Evolutionary conservation across 176 grass and related monocot genomes (phyloP).

Genomic region (Oryza meridionalis): DNA sequence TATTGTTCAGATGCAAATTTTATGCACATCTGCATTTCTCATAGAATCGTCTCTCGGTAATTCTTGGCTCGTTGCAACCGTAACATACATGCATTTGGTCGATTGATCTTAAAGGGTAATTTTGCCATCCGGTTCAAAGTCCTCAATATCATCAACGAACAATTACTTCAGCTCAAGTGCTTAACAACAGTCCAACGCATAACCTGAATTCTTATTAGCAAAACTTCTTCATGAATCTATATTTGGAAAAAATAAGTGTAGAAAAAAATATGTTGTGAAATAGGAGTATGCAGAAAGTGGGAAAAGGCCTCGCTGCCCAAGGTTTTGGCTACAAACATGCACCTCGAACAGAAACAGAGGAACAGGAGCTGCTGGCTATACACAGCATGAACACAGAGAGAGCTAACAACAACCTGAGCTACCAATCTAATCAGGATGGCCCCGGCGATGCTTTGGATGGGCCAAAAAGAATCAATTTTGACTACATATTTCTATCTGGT

Average conservation of each 20-base stretch:
- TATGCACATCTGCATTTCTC: neutral
- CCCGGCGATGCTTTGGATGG: conserved; percentile 28
- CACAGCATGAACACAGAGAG: conserved; percentile 38
- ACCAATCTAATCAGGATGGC: conserved; percentile 43
- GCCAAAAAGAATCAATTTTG: conserved; percentile 52
- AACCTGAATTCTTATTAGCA: conserved; percentile 31
- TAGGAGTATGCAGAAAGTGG: neutral
- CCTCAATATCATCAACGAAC: neutral
- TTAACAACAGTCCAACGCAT: neutral
- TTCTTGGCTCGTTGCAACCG: neutral
- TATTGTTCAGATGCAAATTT: neutral
- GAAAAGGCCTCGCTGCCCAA: conserved; percentile 3
- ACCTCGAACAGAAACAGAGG: conserved; percentile 35
- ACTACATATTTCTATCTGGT: conserved; percentile 42
- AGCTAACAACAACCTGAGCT: conserved; percentile 43
- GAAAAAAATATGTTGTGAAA: neutral
- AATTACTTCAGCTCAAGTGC: neutral
- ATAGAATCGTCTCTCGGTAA: neutral
- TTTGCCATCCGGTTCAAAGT: neutral
- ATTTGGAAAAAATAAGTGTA: neutral
- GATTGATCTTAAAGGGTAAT: neutral
- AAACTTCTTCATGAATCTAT: neutral
- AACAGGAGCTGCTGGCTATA: conserved; percentile 37
- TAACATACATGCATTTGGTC: neutral
- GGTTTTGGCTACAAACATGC: conserved; percentile 39